Conservation (phyloP, 2,329 filamentous ascomycete species). For the Exophiala lecanii-corni region DNA sequence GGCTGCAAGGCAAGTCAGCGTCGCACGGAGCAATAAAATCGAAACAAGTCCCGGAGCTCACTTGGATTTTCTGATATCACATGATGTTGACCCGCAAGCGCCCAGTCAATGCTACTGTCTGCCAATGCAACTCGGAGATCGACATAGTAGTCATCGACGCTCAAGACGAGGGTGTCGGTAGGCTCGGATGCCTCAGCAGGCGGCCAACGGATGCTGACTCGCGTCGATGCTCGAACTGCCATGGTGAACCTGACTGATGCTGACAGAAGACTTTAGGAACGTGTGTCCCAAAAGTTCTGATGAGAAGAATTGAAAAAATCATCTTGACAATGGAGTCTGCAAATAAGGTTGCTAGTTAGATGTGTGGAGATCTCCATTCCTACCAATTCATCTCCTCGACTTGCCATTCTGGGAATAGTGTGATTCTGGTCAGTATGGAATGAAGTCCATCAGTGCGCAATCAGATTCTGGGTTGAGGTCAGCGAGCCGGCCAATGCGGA, state of each 20-base stretch:
- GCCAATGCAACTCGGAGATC: constrained; percentile 39
- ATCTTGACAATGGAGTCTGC: too few species aligned
- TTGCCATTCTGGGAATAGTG: neutral
- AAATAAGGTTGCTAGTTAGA: neutral
- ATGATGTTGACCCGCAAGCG: constrained; percentile 39
- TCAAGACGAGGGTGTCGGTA: constrained; percentile 42
- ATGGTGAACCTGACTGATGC: too few species aligned
- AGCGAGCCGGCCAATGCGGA: neutral
- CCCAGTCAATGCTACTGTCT: constrained; percentile 39
- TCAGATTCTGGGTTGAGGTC: neutral
- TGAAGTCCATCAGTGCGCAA: constrained; percentile 2
- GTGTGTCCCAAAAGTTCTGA: too few species aligned
- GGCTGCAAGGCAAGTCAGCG: constrained; percentile 20
- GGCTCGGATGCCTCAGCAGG: constrained; percentile 38
- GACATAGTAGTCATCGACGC: constrained; percentile 40
- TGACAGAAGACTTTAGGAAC: constrained; percentile 9
- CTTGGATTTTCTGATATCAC: constrained; percentile 34
- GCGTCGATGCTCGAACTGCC: constrained; percentile 31
- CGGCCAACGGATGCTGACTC: constrained; percentile 42
- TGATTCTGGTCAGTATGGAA: constrained; percentile 4
- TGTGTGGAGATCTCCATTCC: neutral
- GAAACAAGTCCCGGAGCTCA: constrained; percentile 23
- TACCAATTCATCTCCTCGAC: constrained; percentile 4
- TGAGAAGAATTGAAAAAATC: too few species aligned
- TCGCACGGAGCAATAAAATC: too few species aligned